Evolutionary conservation across 169 alveolate species (phyloP).

Genomic region (Babesia divergens): DNA sequence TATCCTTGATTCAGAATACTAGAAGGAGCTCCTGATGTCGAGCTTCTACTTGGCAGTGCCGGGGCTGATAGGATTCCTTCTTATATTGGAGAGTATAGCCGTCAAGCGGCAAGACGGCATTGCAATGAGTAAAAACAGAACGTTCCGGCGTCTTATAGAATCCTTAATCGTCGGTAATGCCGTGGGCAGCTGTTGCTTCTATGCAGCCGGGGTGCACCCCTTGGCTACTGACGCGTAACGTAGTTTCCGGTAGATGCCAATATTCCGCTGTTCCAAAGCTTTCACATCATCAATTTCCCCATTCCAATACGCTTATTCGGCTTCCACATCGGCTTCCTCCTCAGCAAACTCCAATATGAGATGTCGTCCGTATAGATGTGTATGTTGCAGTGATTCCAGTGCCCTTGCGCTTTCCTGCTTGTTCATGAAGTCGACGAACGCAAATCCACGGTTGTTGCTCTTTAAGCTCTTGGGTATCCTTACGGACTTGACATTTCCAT

Average conservation of each 20-base stretch:
- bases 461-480: conserved; percentile 91
- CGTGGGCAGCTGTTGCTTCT: neutral
- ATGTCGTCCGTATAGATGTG: conserved; percentile 92
- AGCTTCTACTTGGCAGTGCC: too few species aligned
- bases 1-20: too few species aligned
- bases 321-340: neutral
- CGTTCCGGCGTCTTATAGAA: too few species aligned
- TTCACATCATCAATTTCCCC: neutral
- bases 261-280: neutral
- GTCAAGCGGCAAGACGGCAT: too few species aligned
- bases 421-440: conserved; percentile 88
- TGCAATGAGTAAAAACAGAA: too few species aligned
- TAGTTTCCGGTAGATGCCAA: neutral
- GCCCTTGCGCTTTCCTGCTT: conserved; percentile 87
- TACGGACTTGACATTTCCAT: conserved; percentile 86
- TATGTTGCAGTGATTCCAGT: conserved; percentile 82
- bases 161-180: too few species aligned
- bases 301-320: neutral
- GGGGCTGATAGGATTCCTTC: too few species aligned
- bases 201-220: conserved; percentile 20
- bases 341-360: conserved; percentile 86
- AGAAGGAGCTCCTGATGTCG: too few species aligned
- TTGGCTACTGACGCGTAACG: neutral
- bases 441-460: conserved; percentile 90
- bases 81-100: too few species aligned